These are phyloP conservation scores for Daldinia bambusicola DNA, from an alignment of 495 filamentous ascomycete genomes.

Conservation along the genomic window DNA sequence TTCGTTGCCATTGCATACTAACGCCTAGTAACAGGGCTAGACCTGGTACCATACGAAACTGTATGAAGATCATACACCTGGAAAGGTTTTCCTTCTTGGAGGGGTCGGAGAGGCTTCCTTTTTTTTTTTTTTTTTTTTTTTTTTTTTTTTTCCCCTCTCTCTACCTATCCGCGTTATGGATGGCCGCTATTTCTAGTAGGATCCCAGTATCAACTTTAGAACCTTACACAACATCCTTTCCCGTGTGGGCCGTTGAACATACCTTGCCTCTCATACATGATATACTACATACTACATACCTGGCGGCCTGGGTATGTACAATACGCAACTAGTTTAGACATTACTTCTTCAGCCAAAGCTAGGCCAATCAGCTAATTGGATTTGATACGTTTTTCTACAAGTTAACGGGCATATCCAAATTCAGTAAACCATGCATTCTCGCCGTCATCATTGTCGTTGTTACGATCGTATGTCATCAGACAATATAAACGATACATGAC, in stretches of 20 bases:
- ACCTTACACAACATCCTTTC: too few species aligned
- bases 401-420: neutral
- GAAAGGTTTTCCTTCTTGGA: too few species aligned
- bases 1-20: conserved; percentile 1
- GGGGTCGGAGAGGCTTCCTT: too few species aligned
- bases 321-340: neutral
- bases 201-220: neutral
- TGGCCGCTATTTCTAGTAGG: neutral
- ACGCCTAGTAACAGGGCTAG: conserved; percentile 8
- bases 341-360: neutral
- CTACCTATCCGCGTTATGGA: too few species aligned
- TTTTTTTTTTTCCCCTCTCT: too few species aligned
- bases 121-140: too few species aligned
- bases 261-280: too few species aligned
- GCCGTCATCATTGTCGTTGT: neutral
- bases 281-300: neutral
- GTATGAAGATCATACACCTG: conserved; percentile 27
- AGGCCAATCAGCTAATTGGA: neutral
- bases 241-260: too few species aligned
- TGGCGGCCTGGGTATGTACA: too few species aligned
- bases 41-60: conserved; percentile 26
- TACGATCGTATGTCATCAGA: conserved; percentile 31
- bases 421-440: neutral
- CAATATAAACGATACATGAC: conserved; percentile 21
- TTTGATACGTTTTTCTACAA: neutral